Conservation (phyloP, 208 protist genomes). For the Crithidia fasciculata region DNA sequence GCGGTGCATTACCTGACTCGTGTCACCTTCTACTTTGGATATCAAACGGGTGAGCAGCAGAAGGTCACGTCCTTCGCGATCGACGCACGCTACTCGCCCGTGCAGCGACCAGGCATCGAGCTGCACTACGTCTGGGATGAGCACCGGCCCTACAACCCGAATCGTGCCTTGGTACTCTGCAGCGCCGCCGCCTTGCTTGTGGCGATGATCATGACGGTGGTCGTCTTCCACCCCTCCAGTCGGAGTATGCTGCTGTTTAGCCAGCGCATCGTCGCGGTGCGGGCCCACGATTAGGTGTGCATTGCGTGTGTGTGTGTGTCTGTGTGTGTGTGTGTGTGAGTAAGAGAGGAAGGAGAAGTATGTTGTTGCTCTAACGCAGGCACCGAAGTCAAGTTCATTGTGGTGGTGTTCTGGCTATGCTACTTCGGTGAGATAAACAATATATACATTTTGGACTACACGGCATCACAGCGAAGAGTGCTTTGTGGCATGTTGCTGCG, state of each 20-base stretch:
- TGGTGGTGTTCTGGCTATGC: no score
- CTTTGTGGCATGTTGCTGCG: no score
- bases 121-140: conserved; percentile 70
- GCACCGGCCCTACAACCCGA: conserved; percentile 69
- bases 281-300: conserved; percentile 32
- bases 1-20: conserved; percentile 42
- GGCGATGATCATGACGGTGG: conserved; percentile 40
- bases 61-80: conserved; percentile 62
- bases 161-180: conserved; percentile 55
- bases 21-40: conserved; percentile 69
- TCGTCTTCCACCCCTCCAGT: conserved; percentile 40
- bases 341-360: no score
- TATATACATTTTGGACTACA: no score
- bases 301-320: no score
- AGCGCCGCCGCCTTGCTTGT: conserved; percentile 43
- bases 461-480: no score
- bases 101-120: conserved; percentile 29
- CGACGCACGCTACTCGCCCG: conserved; percentile 40
- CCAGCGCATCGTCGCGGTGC: conserved; percentile 45
- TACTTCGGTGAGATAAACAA: no score
- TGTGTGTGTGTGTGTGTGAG: no score
- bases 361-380: no score
- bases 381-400: no score
- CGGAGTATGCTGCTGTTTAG: conserved; percentile 49
- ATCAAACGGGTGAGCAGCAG: conserved; percentile 54